Percentiles rank a stretch among this genome's conserved stretches.
Evolutionary conservation across 2,329 filamentous ascomycete species (phyloP).

Genomic region (Zarea fungicola): DNA sequence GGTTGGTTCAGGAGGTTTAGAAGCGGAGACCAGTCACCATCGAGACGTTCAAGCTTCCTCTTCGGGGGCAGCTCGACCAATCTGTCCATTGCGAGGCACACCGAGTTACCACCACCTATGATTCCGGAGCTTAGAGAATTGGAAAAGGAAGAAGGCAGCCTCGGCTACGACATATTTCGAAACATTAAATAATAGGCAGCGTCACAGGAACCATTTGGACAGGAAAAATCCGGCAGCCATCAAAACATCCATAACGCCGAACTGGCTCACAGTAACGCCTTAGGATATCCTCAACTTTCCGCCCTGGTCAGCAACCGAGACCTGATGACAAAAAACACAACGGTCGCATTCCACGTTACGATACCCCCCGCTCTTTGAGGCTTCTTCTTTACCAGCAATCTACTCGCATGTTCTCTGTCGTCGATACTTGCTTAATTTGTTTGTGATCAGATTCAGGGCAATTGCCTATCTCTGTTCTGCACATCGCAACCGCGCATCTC

Average conservation of each 20-base stretch:
- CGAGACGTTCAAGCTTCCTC: conserved; percentile 39
- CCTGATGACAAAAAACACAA: background rate
- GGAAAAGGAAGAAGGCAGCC: conserved; percentile 41
- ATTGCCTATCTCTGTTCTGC: no score
- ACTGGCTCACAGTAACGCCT: background rate
- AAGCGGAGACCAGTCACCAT: conserved; percentile 27
- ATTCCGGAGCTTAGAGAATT: conserved; percentile 53
- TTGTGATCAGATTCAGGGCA: background rate
- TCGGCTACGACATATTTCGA: conserved; percentile 48
- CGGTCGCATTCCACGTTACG: conserved; percentile 6
- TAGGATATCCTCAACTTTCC: conserved; percentile 9
- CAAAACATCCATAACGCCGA: conserved; percentile 3
- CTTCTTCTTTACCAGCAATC: conserved; percentile 1
- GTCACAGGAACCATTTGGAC: no score
- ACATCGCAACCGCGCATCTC: background rate
- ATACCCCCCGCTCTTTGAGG: conserved; percentile 9
- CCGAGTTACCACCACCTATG: conserved; percentile 53
- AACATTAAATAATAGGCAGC: conserved; percentile 52
- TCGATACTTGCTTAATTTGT: background rate
- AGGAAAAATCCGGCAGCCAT: no score
- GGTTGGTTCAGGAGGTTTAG: conserved; percentile 55
- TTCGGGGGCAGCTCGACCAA: conserved; percentile 33
- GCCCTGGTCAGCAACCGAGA: background rate
- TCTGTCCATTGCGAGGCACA: conserved; percentile 28
- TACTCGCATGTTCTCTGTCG: conserved; percentile 14